Conservation (phyloP, 345 rosid genomes). For the Citrus cavaleriei region DNA sequence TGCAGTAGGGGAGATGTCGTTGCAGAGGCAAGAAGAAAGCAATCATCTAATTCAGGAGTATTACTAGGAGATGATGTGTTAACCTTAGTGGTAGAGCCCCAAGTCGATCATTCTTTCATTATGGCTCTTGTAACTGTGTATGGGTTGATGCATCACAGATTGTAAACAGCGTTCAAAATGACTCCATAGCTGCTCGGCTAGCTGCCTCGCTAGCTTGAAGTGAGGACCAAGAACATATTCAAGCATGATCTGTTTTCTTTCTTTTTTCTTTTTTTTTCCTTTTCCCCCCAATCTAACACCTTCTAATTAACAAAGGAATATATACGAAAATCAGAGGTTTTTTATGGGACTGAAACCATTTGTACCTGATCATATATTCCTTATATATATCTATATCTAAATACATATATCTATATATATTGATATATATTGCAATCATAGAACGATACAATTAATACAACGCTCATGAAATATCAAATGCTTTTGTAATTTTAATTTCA, state of each 20-base stretch:
- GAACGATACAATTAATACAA: too few species aligned
- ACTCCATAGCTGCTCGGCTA: not conserved
- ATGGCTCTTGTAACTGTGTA: slow-evolving; percentile 37
- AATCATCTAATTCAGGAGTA: slow-evolving; percentile 22
- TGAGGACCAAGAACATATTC: not conserved
- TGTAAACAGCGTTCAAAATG: slow-evolving; percentile 14
- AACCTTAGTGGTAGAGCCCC: slow-evolving; percentile 33
- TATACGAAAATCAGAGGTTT: not conserved
- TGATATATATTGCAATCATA: too few species aligned
- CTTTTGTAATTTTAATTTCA: not conserved
- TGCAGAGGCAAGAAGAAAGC: slow-evolving; percentile 45
- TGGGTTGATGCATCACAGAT: slow-evolving; percentile 24
- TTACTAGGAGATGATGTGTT: slow-evolving; percentile 43
- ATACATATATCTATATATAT: too few species aligned
- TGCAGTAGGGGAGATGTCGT: slow-evolving; percentile 12
- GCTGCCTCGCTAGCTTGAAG: not conserved
- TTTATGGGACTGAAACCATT: not conserved
- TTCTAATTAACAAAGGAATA: too few species aligned
- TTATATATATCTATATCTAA: too few species aligned
- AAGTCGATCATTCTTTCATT: slow-evolving; percentile 25
- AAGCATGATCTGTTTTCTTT: not conserved
- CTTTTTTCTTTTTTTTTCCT: accelerated
- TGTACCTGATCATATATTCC: not conserved
- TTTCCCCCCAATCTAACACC: not conserved
- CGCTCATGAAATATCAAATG: not conserved